These are phyloP conservation scores for Lachnellula willkommii DNA, from an alignment of 2,329 filamentous ascomycete genomes.

Conservation along the genomic window DNA sequence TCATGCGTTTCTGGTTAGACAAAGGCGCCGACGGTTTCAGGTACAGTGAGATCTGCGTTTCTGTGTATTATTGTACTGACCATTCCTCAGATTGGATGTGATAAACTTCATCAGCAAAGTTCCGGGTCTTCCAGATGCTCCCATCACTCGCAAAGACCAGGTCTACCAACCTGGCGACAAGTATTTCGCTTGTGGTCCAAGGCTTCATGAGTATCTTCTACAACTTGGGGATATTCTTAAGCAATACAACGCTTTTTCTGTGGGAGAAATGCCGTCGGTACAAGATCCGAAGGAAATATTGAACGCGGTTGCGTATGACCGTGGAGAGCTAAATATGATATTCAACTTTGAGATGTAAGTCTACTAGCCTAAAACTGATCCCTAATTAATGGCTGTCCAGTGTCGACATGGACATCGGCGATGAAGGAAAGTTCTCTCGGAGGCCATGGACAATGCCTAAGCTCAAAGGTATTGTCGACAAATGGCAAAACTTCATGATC, in stretches of 20 bases:
- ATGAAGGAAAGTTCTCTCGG: slow-evolving; percentile 41
- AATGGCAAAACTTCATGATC: slow-evolving; percentile 48
- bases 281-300: slow-evolving; percentile 45
- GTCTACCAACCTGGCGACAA: slow-evolving; percentile 45
- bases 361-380: background rate
- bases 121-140: slow-evolving; percentile 49
- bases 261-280: slow-evolving; percentile 45
- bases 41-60: slow-evolving; percentile 3
- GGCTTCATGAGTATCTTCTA: slow-evolving; percentile 47
- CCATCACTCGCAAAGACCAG: slow-evolving; percentile 38
- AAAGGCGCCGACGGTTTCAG: slow-evolving; percentile 51
- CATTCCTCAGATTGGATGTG: slow-evolving; percentile 51
- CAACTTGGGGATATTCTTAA: slow-evolving; percentile 44
- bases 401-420: slow-evolving; percentile 46
- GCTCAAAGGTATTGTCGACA: slow-evolving; percentile 43
- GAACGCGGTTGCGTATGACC: slow-evolving; percentile 48
- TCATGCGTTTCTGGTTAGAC: slow-evolving; percentile 70
- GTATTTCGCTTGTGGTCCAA: slow-evolving; percentile 52
- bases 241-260: slow-evolving; percentile 46
- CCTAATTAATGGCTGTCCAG: slow-evolving; percentile 25
- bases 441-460: slow-evolving; percentile 34
- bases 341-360: slow-evolving; percentile 63
- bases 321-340: slow-evolving; percentile 63
- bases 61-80: background rate
- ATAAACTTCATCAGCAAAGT: slow-evolving; percentile 64